phyloP scores from a whole-genome alignment of 495 filamentous ascomycete species.

The Aspergillus olivimuriae region DNA sequence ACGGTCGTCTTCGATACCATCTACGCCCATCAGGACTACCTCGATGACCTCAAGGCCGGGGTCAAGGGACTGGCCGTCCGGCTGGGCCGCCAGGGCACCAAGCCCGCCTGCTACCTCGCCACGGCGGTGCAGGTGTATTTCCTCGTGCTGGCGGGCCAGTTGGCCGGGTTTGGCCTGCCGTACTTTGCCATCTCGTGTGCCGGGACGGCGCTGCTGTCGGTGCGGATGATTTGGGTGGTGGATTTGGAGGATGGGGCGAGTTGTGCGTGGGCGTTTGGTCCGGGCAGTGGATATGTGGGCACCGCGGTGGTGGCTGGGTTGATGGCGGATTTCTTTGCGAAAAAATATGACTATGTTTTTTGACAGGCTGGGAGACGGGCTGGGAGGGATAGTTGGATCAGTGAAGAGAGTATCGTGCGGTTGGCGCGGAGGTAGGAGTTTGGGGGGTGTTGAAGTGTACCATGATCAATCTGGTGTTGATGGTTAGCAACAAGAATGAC shows the following conservation, averaged over 20 bases:
- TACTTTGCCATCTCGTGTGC: background rate
- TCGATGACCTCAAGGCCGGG: slow-evolving; percentile 27
- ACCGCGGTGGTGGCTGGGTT: background rate
- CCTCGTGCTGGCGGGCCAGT: background rate
- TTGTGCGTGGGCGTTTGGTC: slow-evolving; percentile 2
- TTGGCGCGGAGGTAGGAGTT: no score
- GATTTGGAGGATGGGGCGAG: background rate
- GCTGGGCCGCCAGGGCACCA: background rate
- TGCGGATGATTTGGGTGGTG: background rate
- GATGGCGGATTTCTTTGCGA: no score
- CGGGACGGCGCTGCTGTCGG: background rate
- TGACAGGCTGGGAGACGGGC: no score
- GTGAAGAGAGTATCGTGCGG: no score
- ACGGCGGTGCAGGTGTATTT: background rate
- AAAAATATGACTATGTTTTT: no score
- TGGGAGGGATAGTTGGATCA: no score
- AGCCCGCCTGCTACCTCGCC: background rate
- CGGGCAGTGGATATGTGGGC: background rate
- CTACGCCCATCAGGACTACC: slow-evolving; percentile 36
- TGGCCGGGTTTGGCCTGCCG: background rate
- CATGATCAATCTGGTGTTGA: no score
- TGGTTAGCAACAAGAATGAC: no score
- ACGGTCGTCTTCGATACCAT: slow-evolving; percentile 36
- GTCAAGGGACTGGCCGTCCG: slow-evolving; percentile 32
- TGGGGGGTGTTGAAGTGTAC: no score